These are phyloP conservation scores for Penicillium sp. DNA, from an alignment of 2,329 filamentous ascomycete genomes.

Conservation along the genomic window DNA sequence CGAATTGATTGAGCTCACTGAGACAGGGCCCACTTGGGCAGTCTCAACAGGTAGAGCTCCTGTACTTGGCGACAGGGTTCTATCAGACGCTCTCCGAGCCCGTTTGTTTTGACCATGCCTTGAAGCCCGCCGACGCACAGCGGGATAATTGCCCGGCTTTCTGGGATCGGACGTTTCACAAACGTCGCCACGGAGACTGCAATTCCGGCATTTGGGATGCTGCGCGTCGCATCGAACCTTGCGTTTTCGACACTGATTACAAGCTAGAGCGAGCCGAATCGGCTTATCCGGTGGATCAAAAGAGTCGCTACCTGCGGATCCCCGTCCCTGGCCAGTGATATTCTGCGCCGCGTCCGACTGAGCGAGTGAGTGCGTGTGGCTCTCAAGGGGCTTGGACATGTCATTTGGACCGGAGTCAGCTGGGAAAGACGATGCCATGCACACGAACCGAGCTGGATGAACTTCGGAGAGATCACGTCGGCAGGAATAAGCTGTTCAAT, in stretches of 20 bases:
- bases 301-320: neutral
- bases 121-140: conserved; percentile 1
- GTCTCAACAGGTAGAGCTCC: neutral
- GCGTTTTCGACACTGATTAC: conserved; percentile 22
- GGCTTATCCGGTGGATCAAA: conserved; percentile 2
- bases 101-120: neutral
- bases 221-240: conserved; percentile 26
- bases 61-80: neutral
- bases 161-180: conserved; percentile 23
- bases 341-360: neutral
- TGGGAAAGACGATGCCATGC: neutral
- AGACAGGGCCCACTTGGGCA: no score
- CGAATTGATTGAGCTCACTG: neutral
- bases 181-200: conserved; percentile 16
- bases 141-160: conserved; percentile 11
- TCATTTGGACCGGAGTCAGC: neutral
- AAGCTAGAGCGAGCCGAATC: conserved; percentile 11
- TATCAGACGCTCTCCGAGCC: neutral
- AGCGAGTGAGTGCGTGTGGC: neutral
- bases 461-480: no score
- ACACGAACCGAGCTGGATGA: neutral
- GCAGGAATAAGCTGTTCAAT: no score
- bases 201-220: conserved; percentile 25
- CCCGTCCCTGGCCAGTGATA: neutral
- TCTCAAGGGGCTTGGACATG: neutral